Conservation (phyloP, 805 yeast species). For the Barnettozyma vustinii region DNA sequence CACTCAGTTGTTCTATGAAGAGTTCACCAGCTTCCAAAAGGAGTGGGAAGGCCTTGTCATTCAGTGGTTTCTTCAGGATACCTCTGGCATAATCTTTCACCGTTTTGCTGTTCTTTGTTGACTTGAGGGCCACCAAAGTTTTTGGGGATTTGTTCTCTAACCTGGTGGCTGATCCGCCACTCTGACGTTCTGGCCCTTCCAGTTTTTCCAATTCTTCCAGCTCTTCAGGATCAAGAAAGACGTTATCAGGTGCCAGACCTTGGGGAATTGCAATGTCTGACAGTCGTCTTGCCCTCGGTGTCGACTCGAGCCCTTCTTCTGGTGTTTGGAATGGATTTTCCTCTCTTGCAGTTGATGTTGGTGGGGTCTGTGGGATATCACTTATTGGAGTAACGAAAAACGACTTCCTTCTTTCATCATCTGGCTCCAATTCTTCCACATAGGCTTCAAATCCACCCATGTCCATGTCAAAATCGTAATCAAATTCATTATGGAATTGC, state of each 20-base stretch:
- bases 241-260: constrained; percentile 20
- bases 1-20: constrained; percentile 25
- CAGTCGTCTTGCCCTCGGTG: neutral
- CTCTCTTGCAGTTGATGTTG: neutral
- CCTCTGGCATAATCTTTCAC: constrained; percentile 10
- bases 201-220: neutral
- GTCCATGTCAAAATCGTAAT: neutral
- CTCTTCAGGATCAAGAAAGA: constrained; percentile 3
- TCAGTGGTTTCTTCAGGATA: constrained; percentile 10
- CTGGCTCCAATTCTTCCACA: neutral
- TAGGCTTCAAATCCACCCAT: neutral
- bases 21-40: constrained; percentile 23
- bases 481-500: neutral
- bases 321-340: neutral
- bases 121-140: neutral
- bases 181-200: neutral
- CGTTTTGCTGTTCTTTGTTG: neutral
- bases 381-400: neutral
- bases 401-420: neutral
- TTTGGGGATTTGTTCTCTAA: neutral
- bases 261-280: constrained; percentile 25
- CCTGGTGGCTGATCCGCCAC: neutral
- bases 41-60: constrained; percentile 19
- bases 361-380: neutral
- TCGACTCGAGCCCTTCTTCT: neutral